Base-by-base conservation (phyloP, 1,139 yeast genomes). In the Scheffersomyces illinoinensis region DNA sequence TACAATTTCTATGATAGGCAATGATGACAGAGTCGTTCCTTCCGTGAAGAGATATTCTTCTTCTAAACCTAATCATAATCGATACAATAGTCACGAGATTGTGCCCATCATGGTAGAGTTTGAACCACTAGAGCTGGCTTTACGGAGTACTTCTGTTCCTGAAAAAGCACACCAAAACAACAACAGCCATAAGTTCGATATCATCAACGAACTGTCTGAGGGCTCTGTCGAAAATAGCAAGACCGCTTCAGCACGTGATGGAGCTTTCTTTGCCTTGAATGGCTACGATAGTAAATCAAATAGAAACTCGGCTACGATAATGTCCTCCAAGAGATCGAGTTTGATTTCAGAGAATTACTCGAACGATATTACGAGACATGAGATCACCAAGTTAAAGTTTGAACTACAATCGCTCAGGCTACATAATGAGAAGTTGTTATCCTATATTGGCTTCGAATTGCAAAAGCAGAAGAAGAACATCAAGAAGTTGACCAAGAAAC, bases 381-480 rank as follows among this genome's bases (percentile, higher is more conserved):
- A 85, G 62, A 75, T 84, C 60, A 82, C 79, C 69, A 83, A 81
- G 65, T 73, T 84, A 62, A 79, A 80, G 64, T 85, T 85, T 69
- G 87, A 85, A 68, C 72, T 85, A 55, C 85, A 81, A 66, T 83
- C 87, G 14, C 72, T 85, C 60, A 79, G 81, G 63, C 69, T 85
- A 57, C 88, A 85, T 65, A 84, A 84, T 67, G 88, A 85, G 60
- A 85, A 85, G 66, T 73, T 85, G 49, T 72, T 84, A 57, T 82
- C 87, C 24, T 85, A 84, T 65, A 85, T 85, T 68, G 88, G 88
- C 39, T 85, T 84, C 64, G 83, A 84, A 62, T 71, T 84, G 58
- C 88, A 85, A 63, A 80, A 82, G 59, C 82, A 80, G 62, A 79
- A 78, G 71, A 75, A 78, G 62, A 79, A 77, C 64, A 75, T 79